Base-by-base conservation (phyloP, 495 filamentous ascomycete genomes). In the Talaromyces ruber region DNA sequence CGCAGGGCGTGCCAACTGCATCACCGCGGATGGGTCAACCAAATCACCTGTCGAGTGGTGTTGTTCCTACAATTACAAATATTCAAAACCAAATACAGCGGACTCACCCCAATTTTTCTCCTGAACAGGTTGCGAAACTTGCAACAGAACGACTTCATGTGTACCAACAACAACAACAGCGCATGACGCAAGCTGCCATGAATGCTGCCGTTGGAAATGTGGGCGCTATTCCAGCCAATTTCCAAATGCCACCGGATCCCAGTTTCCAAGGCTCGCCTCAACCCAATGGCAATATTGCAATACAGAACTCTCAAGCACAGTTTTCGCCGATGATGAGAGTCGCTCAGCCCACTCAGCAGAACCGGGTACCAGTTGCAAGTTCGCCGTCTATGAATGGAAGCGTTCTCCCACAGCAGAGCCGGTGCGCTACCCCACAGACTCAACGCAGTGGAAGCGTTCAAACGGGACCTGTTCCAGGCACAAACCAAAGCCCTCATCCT, bases 241-340 rank as follows among this genome's bases (percentile, higher is more conserved):
- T 74, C 55, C 76, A 76, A 61, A 71, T 76, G 29, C 67, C 75
- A 12, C 76, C 76, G 51, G 77, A 78, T 64, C 65, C 64, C 11
- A 76, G 69, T 58, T 78, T 77, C 64, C 75, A 76, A 39, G 62
- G 70, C 22, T 68, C 73, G 52, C 63, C 65, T 57, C 73, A 74
- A 59, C 29, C 68, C 22, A 73, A 74, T 62, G 71, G 73, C 43
- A 67, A 72, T 39, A 62, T 71, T 7, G 77, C 71, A 16, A 74
- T 79, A 68, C 76, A 76, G 58, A 72, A 71, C 8, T 73, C 75
- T 55, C 86, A 76, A 59, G 69, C 86, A 6, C 87, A 90, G 62
- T 92, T 88, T 68, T 88, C 88, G 21, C 86, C 87, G 47, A 84
- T 89, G 66, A 83, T 91, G 68, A 81, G 89, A 53, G 84, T 85